These are phyloP conservation scores for Cryptosporidium andersoni DNA, from an alignment of 169 alveolate genomes.

Conservation along the genomic window DNA sequence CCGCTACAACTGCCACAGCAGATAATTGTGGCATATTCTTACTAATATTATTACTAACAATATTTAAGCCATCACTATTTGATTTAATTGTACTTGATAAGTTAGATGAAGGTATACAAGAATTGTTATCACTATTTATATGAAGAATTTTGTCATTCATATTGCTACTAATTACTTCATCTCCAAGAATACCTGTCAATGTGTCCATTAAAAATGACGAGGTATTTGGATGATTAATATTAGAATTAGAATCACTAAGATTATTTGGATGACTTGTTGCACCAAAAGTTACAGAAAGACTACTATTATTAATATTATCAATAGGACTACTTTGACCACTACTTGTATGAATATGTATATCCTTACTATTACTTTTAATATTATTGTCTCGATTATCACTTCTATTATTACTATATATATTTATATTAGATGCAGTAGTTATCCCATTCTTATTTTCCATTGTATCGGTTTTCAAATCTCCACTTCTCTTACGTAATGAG, in stretches of 20 bases:
- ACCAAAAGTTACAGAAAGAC: not conserved
- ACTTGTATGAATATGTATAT: too few relatives aligned
- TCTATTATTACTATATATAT: too few relatives aligned
- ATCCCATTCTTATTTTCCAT: too few relatives aligned
- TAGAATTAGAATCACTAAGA: not conserved
- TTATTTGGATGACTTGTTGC: not conserved
- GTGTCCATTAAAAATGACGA: slow-evolving; percentile 70
- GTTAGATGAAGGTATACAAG: too few relatives aligned
- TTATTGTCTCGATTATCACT: too few relatives aligned
- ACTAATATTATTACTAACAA: slow-evolving; percentile 12
- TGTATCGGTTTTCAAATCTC: not conserved
- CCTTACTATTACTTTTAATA: too few relatives aligned
- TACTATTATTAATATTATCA: too few relatives aligned
- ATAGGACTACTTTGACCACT: too few relatives aligned
- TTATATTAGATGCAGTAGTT: too few relatives aligned
- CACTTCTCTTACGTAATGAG: slow-evolving; percentile 55
- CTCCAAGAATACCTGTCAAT: slow-evolving; percentile 63
- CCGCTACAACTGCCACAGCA: slow-evolving; percentile 61
- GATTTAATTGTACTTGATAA: too few relatives aligned
- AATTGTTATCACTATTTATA: slow-evolving; percentile 1
- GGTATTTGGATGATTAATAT: slow-evolving; percentile 38
- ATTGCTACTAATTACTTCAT: slow-evolving; percentile 29
- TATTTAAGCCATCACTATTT: not conserved
- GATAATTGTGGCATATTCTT: slow-evolving; percentile 54
- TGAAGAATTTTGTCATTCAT: slow-evolving; percentile 3